Base-by-base conservation (phyloP, 768 basidiomycete genomes). In the Boletus pseudopeckii region DNA sequence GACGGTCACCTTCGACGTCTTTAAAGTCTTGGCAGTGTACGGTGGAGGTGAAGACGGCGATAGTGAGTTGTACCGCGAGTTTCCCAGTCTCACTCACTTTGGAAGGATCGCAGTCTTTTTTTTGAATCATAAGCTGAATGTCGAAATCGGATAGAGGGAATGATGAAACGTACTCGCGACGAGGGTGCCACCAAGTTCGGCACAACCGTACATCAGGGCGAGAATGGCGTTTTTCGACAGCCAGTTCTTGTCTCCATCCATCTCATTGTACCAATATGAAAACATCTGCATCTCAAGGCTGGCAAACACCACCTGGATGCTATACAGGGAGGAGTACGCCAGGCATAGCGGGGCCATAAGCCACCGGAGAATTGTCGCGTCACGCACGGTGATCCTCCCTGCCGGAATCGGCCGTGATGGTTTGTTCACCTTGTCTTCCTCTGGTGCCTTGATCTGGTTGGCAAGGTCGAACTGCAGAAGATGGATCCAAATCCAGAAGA, bases 21-120 rank as follows among this genome's bases (percentile, higher is more conserved):
- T 74, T 68, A 53, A 76, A 80, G 52, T 80, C 80, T 61, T 79
- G 76, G 3, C 76, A 72, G n/a, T 80, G 78, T 10, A 79, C 74
- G 3, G 78, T 80, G 0, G 78, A 77, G 2, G 73, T 60, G 34
- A 79, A 70, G 17, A 78, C 71, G 0, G 67, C 66, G 7, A 71
- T 64, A 22, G 74, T 76, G 43, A 75, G 53, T 39, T 65, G 64
- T 32, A 75, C 56, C 0, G 77, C 70, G 5, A 71, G 54, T 37
- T 60, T 56, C 4, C 63, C 70, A 1, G 67, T 69, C 7, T 64
- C 53, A 30, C 69, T 71, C 20, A 74, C 53, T 3, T 44, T 48
- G 5, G 59, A 49, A n/a, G 56, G 50, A 45, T 72, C 62, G 6
- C 51, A 26, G 3, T 60, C 69, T 74, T 40, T 42, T 30, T 43